Percentiles rank a stretch among this genome's conserved stretches.
Conservation (phyloP, 345 rosid species). For the Barbarea vulgaris region DNA sequence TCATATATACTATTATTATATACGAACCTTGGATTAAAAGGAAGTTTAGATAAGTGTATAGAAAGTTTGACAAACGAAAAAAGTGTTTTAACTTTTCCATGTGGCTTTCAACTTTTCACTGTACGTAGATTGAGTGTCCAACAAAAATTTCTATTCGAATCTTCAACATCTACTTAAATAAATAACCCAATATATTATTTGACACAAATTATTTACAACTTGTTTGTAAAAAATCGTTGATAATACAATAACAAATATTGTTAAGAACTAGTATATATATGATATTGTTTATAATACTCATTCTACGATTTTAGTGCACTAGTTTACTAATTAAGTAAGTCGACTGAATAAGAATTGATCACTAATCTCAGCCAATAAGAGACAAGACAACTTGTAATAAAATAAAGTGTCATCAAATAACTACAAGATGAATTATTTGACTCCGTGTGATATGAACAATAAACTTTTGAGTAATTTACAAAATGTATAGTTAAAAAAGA, state of each 20-base stretch:
- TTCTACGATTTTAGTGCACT: background rate
- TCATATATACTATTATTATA: background rate
- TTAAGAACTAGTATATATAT: background rate
- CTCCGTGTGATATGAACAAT: background rate
- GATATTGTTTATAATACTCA: slow-evolving; percentile 1
- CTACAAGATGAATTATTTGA: slow-evolving; percentile 1
- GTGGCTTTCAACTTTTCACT: slow-evolving; percentile 7
- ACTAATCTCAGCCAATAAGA: background rate
- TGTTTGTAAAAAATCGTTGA: background rate
- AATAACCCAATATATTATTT: background rate
- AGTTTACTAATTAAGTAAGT: background rate
- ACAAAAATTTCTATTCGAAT: background rate
- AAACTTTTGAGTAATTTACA: slow-evolving; percentile 9
- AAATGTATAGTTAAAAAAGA: background rate
- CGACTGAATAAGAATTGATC: background rate
- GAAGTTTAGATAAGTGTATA: background rate
- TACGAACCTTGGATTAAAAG: background rate
- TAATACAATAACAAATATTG: background rate
- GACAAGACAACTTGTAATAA: background rate
- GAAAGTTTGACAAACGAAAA: background rate
- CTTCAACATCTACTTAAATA: background rate
- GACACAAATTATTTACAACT: background rate
- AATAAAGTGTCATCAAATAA: background rate
- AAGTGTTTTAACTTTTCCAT: background rate
- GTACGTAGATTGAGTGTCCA: background rate